Conservation (phyloP, 1,139 yeast species). For the Protomyces lactucae-debilis region DNA sequence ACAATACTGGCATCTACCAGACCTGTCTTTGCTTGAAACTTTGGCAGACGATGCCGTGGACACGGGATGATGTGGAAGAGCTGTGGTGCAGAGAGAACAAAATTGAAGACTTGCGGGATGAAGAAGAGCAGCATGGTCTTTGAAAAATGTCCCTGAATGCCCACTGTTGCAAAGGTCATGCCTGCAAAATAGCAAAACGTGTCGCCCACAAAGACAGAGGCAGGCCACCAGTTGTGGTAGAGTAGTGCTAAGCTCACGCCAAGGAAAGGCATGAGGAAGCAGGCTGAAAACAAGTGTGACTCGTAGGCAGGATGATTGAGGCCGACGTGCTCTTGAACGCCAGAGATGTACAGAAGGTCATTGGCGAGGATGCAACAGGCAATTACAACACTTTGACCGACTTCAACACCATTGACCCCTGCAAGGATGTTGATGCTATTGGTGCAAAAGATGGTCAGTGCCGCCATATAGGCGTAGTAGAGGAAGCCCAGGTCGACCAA, state of each 20-base stretch:
- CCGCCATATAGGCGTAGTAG: constrained; percentile 84
- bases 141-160: constrained; percentile 92
- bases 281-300: constrained; percentile 75
- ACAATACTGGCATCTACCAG: constrained; percentile 72
- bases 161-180: constrained; percentile 96
- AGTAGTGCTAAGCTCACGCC: constrained; percentile 78
- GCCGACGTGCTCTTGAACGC: constrained; percentile 41
- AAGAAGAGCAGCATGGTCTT: constrained; percentile 82
- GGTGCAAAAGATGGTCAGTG: constrained; percentile 89
- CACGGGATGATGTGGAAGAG: constrained; percentile 80
- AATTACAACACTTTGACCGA: constrained; percentile 82
- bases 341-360: constrained; percentile 63
- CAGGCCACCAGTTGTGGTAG: constrained; percentile 76
- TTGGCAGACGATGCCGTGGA: constrained; percentile 91
- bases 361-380: constrained; percentile 66
- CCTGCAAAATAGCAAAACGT: constrained; percentile 97
- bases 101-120: constrained; percentile 85
- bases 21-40: constrained; percentile 62
- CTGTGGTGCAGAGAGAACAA: constrained; percentile 85
- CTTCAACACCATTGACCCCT: constrained; percentile 93
- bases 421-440: constrained; percentile 95
- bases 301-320: constrained; percentile 61
- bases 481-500: constrained; percentile 44
- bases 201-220: constrained; percentile 92
- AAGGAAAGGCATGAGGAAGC: constrained; percentile 74